phyloP scores from a whole-genome alignment of 805 yeast genomes.

The Lachancea kluyveri region DNA sequence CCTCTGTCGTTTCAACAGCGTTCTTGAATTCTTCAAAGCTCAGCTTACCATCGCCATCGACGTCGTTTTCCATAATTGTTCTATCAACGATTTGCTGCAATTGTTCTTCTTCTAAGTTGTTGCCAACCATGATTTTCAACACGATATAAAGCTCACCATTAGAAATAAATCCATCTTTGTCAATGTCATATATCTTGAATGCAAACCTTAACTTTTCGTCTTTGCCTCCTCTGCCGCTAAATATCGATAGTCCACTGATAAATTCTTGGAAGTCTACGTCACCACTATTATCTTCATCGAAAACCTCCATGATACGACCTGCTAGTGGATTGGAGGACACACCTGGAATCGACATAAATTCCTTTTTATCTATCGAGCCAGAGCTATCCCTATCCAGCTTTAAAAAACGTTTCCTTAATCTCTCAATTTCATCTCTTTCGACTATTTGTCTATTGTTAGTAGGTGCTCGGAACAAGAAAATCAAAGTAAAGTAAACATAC shows the following conservation, averaged over 20 bases:
- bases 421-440: slow-evolving; percentile 84
- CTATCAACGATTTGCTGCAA: slow-evolving; percentile 96
- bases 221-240: slow-evolving; percentile 74
- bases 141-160: slow-evolving; percentile 93
- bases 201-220: slow-evolving; percentile 84
- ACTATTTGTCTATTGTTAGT: slow-evolving; percentile 34
- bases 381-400: slow-evolving; percentile 89
- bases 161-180: slow-evolving; percentile 88
- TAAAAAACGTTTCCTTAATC: slow-evolving; percentile 89
- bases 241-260: slow-evolving; percentile 77
- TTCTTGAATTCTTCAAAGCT: slow-evolving; percentile 81
- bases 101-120: slow-evolving; percentile 76
- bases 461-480: too few species aligned
- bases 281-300: slow-evolving; percentile 90
- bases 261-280: slow-evolving; percentile 94
- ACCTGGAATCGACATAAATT: slow-evolving; percentile 89
- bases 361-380: slow-evolving; percentile 87
- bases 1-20: slow-evolving; percentile 50
- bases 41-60: slow-evolving; percentile 79
- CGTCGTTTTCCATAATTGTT: slow-evolving; percentile 88
- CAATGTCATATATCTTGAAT: slow-evolving; percentile 91
- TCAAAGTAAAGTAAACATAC: too few species aligned
- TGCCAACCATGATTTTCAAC: slow-evolving; percentile 95
- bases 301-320: slow-evolving; percentile 82
- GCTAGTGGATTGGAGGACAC: slow-evolving; percentile 88